Evolutionary conservation across 768 basidiomycete genomes (phyloP).

Genomic region (Naganishia randhawae): DNA sequence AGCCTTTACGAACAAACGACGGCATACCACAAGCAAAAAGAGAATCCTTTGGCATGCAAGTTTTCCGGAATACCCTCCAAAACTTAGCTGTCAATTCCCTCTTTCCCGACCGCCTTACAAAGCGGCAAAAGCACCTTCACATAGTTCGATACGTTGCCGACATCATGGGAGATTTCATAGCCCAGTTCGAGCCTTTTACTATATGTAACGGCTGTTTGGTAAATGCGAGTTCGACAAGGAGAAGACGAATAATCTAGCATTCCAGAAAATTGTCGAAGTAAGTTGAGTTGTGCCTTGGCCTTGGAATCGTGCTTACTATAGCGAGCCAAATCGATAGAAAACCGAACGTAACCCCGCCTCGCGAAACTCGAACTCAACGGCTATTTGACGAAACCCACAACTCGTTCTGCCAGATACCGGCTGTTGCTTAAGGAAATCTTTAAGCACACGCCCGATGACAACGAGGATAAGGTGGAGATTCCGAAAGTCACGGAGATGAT

Average conservation of each 20-base stretch:
- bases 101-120: constrained; percentile 87
- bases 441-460: constrained; percentile 87
- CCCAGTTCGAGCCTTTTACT: constrained; percentile 87
- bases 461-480: constrained; percentile 72
- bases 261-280: constrained; percentile 93
- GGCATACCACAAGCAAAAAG: constrained; percentile 73
- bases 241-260: constrained; percentile 84
- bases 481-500: constrained; percentile 73
- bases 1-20: constrained; percentile 69
- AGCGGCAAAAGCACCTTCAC: constrained; percentile 90
- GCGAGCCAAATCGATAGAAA: constrained; percentile 54
- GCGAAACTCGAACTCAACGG: constrained; percentile 95
- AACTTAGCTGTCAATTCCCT: constrained; percentile 86
- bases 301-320: neutral
- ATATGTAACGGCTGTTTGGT: constrained; percentile 91
- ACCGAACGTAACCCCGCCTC: constrained; percentile 92
- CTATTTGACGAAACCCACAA: constrained; percentile 96
- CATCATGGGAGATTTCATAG: constrained; percentile 78
- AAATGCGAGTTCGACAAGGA: constrained; percentile 99
- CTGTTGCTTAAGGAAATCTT: constrained; percentile 83
- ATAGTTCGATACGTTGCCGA: constrained; percentile 90
- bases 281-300: constrained; percentile 41
- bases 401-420: constrained; percentile 93
- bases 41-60: constrained; percentile 81
- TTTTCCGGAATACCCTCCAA: constrained; percentile 96